Base-by-base conservation (phyloP, 495 filamentous ascomycete species). In the Podospora conica region DNA sequence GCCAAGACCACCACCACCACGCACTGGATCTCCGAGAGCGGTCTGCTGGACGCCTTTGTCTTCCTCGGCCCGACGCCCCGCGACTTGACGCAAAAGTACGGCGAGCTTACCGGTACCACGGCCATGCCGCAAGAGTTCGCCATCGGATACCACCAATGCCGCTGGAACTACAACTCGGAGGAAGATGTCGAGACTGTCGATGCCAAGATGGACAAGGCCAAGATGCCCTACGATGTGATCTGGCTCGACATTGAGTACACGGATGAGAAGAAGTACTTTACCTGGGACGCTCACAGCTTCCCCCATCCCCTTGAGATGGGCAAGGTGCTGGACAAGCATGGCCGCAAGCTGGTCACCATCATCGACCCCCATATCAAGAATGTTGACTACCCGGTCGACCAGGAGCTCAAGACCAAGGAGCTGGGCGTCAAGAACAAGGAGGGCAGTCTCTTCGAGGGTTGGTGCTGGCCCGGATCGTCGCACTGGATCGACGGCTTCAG, bases 341-440 rank as follows among this genome's bases (percentile, higher is more conserved):
- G 93, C 65, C 86, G 95, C 29, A 96, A 98, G 80, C 83, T 98
- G 8, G 95, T 98, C 23, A 87, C 89, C 27, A 92, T 98, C 73
- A 96, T 97, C 66, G 95, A 98, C 72, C 95, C 95, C 11, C 95
- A 98, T 65, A 96, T 98, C 81, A 97, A 98, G 81, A 97, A 96
- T 69, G 84, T 86, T 64, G 87, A 87, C 68, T 97, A 95, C 73
- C 82, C 75, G 8, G 84, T 97, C 48, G 85, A 87, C 11, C 83
- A 92, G 10, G 90, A 97, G 73, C 80, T 98, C 61, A 91, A 89
- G 76, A 89, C 87, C 67, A 92, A 96, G 73, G 86, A 87, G 22
- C 80, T 96, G 21, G 95, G 86, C 23, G 86, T 93, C 55, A 86
- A 89, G 75, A 93, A 96, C 79, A 98, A 98, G 74, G 90, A 96